phyloP scores from a whole-genome alignment of 495 filamentous ascomycete species.

The Annulohypoxylon stygium region DNA sequence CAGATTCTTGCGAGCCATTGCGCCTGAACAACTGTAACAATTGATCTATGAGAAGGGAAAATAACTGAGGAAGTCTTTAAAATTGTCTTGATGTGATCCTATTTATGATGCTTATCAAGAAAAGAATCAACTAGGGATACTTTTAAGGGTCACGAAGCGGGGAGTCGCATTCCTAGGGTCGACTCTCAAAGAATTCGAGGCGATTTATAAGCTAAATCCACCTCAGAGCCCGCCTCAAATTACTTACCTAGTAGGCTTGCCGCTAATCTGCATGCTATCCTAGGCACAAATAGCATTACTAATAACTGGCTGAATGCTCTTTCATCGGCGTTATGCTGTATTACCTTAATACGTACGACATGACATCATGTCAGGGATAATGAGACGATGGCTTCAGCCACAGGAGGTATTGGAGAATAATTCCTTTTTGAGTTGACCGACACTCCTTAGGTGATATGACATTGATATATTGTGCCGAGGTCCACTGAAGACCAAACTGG shows the following conservation, averaged over 20 bases:
- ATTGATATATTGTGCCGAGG: neutral
- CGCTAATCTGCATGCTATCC: neutral
- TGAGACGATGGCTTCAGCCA: neutral
- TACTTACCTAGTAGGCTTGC: neutral
- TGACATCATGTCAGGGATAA: neutral
- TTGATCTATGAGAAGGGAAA: neutral
- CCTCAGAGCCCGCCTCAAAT: neutral
- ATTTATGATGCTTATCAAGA: neutral
- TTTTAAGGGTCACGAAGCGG: too few relatives aligned
- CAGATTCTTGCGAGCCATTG: conserved; percentile 57
- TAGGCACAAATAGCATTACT: neutral
- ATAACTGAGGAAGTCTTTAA: neutral
- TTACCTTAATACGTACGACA: neutral
- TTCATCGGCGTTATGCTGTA: neutral
- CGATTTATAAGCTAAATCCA: conserved; percentile 5
- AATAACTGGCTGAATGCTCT: neutral
- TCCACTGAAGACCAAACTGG: neutral
- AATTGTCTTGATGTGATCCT: neutral
- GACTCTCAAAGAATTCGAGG: neutral
- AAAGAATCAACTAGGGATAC: too few relatives aligned
- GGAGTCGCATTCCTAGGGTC: neutral
- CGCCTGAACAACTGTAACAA: conserved; percentile 1
- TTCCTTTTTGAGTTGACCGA: too few relatives aligned
- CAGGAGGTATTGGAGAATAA: too few relatives aligned
- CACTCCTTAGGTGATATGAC: neutral